These are phyloP conservation scores for Fusarium oxysporum DNA, from an alignment of 2,329 filamentous ascomycete species.

Conservation along the genomic window DNA sequence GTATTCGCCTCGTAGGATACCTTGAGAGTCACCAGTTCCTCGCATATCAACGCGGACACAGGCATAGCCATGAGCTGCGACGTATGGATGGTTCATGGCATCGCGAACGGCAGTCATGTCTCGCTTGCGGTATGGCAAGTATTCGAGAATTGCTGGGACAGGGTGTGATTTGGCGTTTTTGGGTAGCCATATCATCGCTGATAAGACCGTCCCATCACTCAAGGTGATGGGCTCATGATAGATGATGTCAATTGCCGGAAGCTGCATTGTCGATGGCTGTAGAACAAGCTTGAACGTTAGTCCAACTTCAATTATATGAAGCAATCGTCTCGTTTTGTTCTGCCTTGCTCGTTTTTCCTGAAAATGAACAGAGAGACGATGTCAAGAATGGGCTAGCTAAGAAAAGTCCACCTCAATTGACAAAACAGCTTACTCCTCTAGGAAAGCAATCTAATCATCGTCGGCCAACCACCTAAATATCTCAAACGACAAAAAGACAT, in stretches of 20 bases:
- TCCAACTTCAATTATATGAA: no score
- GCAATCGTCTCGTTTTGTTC: no score
- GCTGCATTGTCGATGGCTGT: background rate
- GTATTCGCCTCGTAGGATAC: background rate
- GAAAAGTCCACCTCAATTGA: background rate
- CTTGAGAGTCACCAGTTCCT: conserved; percentile 11
- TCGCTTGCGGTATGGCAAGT: conserved; percentile 1
- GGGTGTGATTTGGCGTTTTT: background rate
- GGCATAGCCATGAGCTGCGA: background rate
- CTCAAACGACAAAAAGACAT: background rate
- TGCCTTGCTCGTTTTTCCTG: background rate
- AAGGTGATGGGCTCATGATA: conserved; percentile 5
- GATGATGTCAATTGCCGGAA: background rate
- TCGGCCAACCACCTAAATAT: background rate
- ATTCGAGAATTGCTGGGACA: conserved; percentile 9
- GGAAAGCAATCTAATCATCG: background rate
- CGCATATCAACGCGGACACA: conserved; percentile 3
- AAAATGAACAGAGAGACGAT: background rate
- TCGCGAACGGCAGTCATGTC: conserved; percentile 3
- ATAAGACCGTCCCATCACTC: conserved; percentile 1
- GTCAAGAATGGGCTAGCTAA: background rate
- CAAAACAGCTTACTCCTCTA: background rate
- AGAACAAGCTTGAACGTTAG: no score
- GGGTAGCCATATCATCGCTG: conserved; percentile 9
- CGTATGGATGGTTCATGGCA: conserved; percentile 10